These are phyloP conservation scores for Caloboletus inedulis DNA, from an alignment of 1,284 basidiomycete genomes.

Conservation along the genomic window DNA sequence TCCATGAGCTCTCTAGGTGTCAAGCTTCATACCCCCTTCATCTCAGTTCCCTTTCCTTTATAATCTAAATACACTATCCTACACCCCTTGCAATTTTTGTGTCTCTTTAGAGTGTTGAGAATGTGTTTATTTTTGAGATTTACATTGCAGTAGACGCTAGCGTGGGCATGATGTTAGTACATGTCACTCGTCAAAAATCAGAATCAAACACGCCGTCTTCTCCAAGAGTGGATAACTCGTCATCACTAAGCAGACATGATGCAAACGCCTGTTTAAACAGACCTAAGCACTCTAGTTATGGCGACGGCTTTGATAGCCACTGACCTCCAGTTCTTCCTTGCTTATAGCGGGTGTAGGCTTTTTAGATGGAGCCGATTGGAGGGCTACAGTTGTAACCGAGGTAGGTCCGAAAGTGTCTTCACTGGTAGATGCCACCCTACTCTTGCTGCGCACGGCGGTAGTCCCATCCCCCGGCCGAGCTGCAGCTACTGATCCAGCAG, in stretches of 20 bases:
- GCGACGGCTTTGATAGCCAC: background rate
- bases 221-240: slow-evolving; percentile 20
- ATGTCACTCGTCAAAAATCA: slow-evolving; percentile 19
- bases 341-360: background rate
- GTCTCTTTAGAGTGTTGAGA: too few relatives aligned
- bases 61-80: too few relatives aligned
- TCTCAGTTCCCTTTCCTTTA: too few relatives aligned
- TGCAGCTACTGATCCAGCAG: background rate
- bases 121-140: too few relatives aligned
- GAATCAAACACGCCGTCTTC: slow-evolving; percentile 29
- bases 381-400: background rate
- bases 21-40: too few relatives aligned
- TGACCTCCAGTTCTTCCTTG: slow-evolving; percentile 27
- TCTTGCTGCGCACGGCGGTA: background rate
- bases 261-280: slow-evolving; percentile 23
- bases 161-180: too few relatives aligned
- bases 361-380: background rate
- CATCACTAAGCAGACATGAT: slow-evolving; percentile 24
- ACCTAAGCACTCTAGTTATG: background rate
- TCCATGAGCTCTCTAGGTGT: too few relatives aligned
- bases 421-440: background rate
- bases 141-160: too few relatives aligned
- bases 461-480: background rate
- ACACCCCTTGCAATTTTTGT: too few relatives aligned
- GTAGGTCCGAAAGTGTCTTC: background rate